phyloP scores from a whole-genome alignment of 2,329 filamentous ascomycete species.

The Ascochyta lentis region DNA sequence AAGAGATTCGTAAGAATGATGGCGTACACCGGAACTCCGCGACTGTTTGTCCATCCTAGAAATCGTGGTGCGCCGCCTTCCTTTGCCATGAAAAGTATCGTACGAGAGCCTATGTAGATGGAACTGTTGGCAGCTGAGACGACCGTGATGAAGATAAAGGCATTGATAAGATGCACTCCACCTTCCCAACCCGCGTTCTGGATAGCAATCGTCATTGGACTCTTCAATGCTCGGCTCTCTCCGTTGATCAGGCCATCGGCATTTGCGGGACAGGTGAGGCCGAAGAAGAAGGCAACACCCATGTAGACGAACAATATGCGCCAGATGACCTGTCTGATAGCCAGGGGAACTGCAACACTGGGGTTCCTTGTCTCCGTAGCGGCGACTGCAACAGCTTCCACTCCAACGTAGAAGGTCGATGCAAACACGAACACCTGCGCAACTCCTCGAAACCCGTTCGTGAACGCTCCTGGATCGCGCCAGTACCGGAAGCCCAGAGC shows the following conservation, averaged over 20 bases:
- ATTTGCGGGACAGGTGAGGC: constrained; percentile 74
- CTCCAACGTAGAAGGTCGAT: constrained; percentile 51
- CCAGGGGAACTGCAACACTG: constrained; percentile 53
- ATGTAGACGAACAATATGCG: constrained; percentile 55
- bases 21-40: constrained; percentile 67
- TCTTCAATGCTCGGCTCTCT: constrained; percentile 68
- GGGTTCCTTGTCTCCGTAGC: constrained; percentile 52
- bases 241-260: constrained; percentile 68
- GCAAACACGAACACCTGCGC: constrained; percentile 53
- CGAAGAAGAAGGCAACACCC: constrained; percentile 53
- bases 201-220: constrained; percentile 56
- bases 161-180: constrained; percentile 79
- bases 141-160: constrained; percentile 68
- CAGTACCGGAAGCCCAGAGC: constrained; percentile 48
- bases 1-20: constrained; percentile 73
- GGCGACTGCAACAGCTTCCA: constrained; percentile 47
- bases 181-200: constrained; percentile 75
- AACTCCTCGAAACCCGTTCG: constrained; percentile 51
- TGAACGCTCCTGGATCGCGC: constrained; percentile 50
- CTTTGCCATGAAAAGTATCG: constrained; percentile 77
- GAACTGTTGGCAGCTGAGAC: constrained; percentile 67
- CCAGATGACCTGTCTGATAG: constrained; percentile 55
- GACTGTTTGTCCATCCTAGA: constrained; percentile 70
- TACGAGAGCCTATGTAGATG: constrained; percentile 79
- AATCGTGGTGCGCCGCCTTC: constrained; percentile 73